Conservation (phyloP, 148 eudicot species). For the Camellia japonica region DNA sequence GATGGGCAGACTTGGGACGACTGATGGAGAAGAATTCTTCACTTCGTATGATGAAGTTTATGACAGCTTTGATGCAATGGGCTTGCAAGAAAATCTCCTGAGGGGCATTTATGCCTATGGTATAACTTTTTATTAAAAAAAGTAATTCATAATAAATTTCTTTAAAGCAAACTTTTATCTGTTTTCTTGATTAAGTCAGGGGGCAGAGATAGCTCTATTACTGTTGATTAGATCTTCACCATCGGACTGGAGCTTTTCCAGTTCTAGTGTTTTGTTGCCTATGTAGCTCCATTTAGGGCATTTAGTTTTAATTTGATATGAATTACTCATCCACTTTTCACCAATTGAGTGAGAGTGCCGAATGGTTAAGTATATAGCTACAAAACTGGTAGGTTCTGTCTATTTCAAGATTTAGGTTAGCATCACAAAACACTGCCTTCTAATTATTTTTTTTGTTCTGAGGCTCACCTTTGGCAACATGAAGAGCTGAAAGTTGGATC, state of each 20-base stretch:
- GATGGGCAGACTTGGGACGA: slow-evolving; percentile 23
- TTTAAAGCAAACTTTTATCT: not conserved
- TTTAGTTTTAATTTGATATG: not conserved
- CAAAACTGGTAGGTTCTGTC: not conserved
- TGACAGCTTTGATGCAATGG: slow-evolving; percentile 46
- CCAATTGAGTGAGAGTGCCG: not conserved
- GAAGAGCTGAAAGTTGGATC: slow-evolving; percentile 6
- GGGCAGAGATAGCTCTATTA: not conserved
- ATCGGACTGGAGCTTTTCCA: not conserved
- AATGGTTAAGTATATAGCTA: not conserved
- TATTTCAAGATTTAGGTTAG: not conserved
- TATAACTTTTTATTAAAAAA: not conserved
- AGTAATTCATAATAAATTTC: not conserved
- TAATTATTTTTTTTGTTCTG: not conserved
- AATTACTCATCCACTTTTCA: not conserved
- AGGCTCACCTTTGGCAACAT: not conserved
- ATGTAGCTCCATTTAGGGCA: not conserved
- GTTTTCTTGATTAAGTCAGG: not conserved
- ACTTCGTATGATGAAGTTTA: slow-evolving; percentile 34
- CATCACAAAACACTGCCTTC: not conserved
- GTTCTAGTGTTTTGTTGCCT: not conserved
- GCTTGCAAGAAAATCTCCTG: slow-evolving; percentile 39
- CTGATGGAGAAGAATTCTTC: slow-evolving; percentile 37
- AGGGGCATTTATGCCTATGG: slow-evolving; percentile 45
- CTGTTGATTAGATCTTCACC: not conserved